Conservation (phyloP, 2,329 filamentous ascomycete genomes). For the Fusarium ambrosium region DNA sequence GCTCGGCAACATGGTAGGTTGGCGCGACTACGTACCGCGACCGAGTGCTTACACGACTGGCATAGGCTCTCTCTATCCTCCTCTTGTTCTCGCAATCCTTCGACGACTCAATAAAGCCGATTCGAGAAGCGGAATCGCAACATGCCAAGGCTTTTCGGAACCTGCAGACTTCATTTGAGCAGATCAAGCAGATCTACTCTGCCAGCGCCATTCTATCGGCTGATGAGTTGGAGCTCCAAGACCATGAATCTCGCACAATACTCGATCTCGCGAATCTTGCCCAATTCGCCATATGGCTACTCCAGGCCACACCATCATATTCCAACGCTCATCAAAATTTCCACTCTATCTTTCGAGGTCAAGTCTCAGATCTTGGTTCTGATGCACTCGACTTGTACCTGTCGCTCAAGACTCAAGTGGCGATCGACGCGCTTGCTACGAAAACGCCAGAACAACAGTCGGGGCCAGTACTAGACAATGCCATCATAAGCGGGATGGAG, state of each 20-base stretch:
- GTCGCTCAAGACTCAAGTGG: constrained; percentile 61
- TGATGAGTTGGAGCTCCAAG: constrained; percentile 52
- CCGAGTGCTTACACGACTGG: constrained; percentile 28
- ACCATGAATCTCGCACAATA: constrained; percentile 51
- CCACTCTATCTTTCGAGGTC: constrained; percentile 59
- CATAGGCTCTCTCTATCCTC: constrained; percentile 56
- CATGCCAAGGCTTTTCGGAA: constrained; percentile 51
- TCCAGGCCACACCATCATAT: constrained; percentile 56
- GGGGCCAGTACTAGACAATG: constrained; percentile 68
- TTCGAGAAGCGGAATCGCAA: constrained; percentile 52
- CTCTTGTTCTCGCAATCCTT: constrained; percentile 55
- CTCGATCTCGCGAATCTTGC: constrained; percentile 65
- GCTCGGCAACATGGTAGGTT: constrained; percentile 58
- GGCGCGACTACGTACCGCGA: constrained; percentile 19
- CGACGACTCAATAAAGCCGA: constrained; percentile 52
- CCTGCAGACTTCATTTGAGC: constrained; percentile 51
- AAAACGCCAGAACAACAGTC: constrained; percentile 63
- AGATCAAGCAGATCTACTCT: constrained; percentile 53
- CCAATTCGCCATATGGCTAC: constrained; percentile 58
- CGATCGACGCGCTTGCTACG: constrained; percentile 67
- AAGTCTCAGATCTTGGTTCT: constrained; percentile 59
- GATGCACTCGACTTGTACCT: constrained; percentile 60
- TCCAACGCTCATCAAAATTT: constrained; percentile 61
- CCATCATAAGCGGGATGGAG: constrained; percentile 70
- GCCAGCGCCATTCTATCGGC: constrained; percentile 51